Evolutionary conservation across 148 eudicot genomes (phyloP).

Genomic region (Rhododendron mucronatum): DNA sequence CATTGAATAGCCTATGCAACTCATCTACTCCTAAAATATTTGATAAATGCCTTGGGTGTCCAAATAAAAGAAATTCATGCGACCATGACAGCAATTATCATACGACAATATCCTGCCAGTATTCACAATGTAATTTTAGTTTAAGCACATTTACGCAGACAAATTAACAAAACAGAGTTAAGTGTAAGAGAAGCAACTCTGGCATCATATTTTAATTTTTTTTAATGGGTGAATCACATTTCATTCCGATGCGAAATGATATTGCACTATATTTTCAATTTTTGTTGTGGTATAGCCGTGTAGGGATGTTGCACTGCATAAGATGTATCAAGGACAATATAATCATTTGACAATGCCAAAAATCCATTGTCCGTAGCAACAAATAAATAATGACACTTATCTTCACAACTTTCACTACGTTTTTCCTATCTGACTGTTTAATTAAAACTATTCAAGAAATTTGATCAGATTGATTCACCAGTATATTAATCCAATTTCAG

Average conservation of each 20-base stretch:
- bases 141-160: neutral
- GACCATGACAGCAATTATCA: neutral
- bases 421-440: neutral
- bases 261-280: neutral
- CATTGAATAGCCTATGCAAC: neutral
- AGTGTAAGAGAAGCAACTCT: neutral
- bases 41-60: neutral
- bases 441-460: neutral
- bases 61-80: neutral
- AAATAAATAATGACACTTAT: neutral
- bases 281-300: no score
- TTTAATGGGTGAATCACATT: neutral
- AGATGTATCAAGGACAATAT: neutral
- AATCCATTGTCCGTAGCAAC: neutral
- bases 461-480: neutral
- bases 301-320: neutral
- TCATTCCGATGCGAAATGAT: neutral
- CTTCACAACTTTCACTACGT: slow-evolving; percentile 2
- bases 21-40: neutral
- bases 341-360: neutral
- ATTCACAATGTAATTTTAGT: neutral
- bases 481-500: neutral
- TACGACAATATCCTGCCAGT: neutral
- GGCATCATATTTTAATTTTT: neutral
- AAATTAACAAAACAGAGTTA: neutral